Evolutionary conservation across 129 eudicot species (phyloP), one percentile per base, ranked within the genome.

Genomic region (Kitagawia praeruptora): DNA sequence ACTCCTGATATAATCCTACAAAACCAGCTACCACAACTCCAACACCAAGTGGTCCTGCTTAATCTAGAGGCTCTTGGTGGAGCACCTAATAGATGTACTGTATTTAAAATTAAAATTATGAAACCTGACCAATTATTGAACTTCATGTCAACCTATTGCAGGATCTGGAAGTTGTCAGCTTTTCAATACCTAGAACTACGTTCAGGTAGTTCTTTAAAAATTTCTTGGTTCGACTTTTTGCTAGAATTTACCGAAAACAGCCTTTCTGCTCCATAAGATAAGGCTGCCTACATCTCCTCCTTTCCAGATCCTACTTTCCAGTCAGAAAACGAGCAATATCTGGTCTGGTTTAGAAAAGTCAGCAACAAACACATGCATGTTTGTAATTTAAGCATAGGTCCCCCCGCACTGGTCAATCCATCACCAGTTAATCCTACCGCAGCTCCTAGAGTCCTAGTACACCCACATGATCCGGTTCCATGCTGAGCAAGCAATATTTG

Each of bases 51-150:
- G 78, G 85, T 21, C 82, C 88, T 44, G 56, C 86, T 81, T 76
- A 81, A 37, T 79, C 84, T 5, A 87, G 93, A 8, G 96, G 98
- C 44, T 39, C 93, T 45, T 94, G 98, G 98, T 94, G 97, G 75
- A 70, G 0, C 15, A 46, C 49, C 12, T 44, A 11, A 46, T 46
- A 91, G 98, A 69, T 37, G 74, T 37, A 69, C 41, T 4, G 25
- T 38, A 37, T 38, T 37, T 37, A 25, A 8, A 21, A 63, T 41
- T 38, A 44, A 40, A 40, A 71, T 21, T 3, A 19, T 53, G 47
- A 31, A 18, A 56, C 61, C 38, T 54, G 27, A 77, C 53, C 0
- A 0, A 25, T 23, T 23, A n/a, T 41, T 49, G 14, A 49, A 23
- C 80, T 8, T 61, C 1, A 18, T 31, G 72, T 39, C 25, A 66